These are phyloP conservation scores for Solanum etuberosum DNA, from an alignment of 257 asterid species.

Conservation along the genomic window DNA sequence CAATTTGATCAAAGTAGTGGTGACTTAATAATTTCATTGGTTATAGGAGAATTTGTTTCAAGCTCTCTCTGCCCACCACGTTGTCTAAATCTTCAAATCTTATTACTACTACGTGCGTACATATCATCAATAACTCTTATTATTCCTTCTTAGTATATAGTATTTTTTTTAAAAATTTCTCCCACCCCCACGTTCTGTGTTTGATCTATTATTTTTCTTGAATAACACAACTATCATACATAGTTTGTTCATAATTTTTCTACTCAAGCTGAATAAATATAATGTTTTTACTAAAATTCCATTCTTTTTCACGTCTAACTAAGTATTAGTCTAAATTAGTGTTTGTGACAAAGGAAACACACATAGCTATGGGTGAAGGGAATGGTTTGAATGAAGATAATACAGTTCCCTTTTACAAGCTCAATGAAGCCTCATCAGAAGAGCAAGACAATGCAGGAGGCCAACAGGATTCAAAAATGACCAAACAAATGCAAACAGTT, in stretches of 20 bases:
- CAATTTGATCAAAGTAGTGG: neutral
- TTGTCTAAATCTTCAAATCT: neutral
- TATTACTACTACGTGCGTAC: neutral
- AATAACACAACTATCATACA: neutral
- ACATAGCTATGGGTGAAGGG: neutral
- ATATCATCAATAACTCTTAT: neutral
- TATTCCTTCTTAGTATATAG: neutral
- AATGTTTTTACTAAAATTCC: neutral
- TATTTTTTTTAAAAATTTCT: neutral
- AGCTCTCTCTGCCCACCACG: neutral
- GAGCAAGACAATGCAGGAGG: neutral
- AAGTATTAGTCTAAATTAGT: neutral
- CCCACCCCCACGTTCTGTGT: neutral
- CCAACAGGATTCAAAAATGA: neutral
- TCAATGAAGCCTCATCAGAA: conserved; percentile 12
- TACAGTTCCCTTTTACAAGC: conserved; percentile 46
- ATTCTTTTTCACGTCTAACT: neutral
- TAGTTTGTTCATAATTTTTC: neutral
- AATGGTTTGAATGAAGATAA: conserved; percentile 7
- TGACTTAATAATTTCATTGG: neutral
- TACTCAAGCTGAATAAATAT: neutral
- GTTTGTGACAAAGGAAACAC: neutral
- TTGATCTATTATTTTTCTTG: neutral
- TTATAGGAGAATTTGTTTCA: neutral
- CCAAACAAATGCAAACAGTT: conserved; percentile 21